These are phyloP conservation scores for Candida tropicalis DNA, from an alignment of 1,139 yeast genomes.

Conservation along the genomic window DNA sequence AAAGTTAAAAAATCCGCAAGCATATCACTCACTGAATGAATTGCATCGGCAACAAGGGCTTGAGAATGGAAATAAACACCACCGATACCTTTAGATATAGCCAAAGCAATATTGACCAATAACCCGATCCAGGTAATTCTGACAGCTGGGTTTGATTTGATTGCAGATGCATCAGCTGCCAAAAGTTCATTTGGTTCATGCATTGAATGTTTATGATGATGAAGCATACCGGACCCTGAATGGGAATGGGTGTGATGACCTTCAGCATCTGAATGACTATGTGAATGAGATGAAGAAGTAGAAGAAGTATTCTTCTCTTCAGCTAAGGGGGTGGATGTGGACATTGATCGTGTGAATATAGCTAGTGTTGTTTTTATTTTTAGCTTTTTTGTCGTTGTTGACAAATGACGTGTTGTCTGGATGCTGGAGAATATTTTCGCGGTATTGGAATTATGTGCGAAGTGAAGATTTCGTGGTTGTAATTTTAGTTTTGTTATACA, in stretches of 20 bases:
- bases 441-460: background rate
- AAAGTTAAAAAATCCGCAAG: conserved; percentile 87
- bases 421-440: background rate
- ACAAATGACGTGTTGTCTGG: conserved; percentile 10
- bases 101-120: conserved; percentile 81
- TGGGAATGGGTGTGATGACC: conserved; percentile 27
- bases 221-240: conserved; percentile 18
- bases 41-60: conserved; percentile 90
- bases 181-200: conserved; percentile 47
- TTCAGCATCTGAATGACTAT: conserved; percentile 25
- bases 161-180: conserved; percentile 29
- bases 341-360: conserved; percentile 9
- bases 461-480: no score
- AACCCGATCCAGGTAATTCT: conserved; percentile 93
- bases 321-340: conserved; percentile 1
- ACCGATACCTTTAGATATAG: conserved; percentile 82
- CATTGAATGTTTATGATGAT: conserved; percentile 33
- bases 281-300: conserved; percentile 7
- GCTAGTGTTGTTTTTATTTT: conserved; percentile 4
- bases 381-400: no score
- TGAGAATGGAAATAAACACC: conserved; percentile 94
- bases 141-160: conserved; percentile 75
- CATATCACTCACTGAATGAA: conserved; percentile 88
- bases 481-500: background rate
- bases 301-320: conserved; percentile 2